Evolutionary conservation across 2,329 filamentous ascomycete genomes (phyloP).

Genomic region (Aspergillus sp.): DNA sequence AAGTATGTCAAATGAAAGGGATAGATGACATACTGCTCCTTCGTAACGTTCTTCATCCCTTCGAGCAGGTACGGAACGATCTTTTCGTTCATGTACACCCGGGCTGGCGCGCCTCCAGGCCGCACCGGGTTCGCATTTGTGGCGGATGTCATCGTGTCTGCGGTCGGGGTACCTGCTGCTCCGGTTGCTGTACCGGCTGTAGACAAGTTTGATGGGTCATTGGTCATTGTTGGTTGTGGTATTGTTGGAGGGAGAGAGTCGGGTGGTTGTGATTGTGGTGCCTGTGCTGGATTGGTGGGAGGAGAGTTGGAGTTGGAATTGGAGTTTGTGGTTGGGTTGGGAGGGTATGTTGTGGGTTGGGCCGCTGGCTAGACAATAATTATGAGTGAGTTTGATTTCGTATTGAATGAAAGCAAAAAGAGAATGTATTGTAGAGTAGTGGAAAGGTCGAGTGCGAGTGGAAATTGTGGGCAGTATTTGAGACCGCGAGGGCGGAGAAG

Average conservation of each 20-base stretch:
- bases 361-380: not conserved
- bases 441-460: not conserved
- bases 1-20: too few relatives aligned
- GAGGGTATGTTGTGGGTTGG: not conserved
- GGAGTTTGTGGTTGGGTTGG: not conserved
- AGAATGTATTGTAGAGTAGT: not conserved
- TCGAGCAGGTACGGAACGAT: slow-evolving; percentile 68
- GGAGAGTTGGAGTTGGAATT: not conserved
- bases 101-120: slow-evolving; percentile 66
- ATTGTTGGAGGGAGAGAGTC: not conserved
- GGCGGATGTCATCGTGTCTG: slow-evolving; percentile 49
- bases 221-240: slow-evolving; percentile 18
- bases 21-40: slow-evolving; percentile 61
- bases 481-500: slow-evolving; percentile 8
- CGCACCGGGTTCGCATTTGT: slow-evolving; percentile 48
- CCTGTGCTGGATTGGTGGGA: not conserved
- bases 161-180: slow-evolving; percentile 22
- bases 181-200: not conserved
- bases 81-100: slow-evolving; percentile 70
- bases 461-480: slow-evolving; percentile 9
- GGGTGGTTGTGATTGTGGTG: not conserved
- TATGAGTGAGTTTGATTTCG: not conserved
- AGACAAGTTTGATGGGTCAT: slow-evolving; percentile 11
- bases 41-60: slow-evolving; percentile 71
- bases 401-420: not conserved